Conservation (phyloP, 106 monocot genomes). For the Phalaenopsis equestris region DNA sequence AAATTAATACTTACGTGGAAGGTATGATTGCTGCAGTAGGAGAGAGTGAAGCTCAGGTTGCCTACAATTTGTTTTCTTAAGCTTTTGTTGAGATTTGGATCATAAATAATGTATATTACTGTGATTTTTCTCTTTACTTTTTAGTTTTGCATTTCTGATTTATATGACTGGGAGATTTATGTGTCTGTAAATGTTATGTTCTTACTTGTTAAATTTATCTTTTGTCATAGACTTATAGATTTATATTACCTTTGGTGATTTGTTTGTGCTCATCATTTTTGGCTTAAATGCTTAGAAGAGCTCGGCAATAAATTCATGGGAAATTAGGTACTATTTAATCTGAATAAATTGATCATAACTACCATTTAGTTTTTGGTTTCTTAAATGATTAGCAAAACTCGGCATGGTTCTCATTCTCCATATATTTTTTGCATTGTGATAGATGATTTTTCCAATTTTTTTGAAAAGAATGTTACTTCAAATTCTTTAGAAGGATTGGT, state of each 20-base stretch:
- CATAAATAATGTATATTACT: not conserved
- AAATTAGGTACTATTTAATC: too few relatives aligned
- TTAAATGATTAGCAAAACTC: too few relatives aligned
- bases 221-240: too few relatives aligned
- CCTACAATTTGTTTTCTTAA: not conserved
- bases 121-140: not conserved
- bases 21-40: not conserved
- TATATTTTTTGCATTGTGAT: too few relatives aligned
- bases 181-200: not conserved
- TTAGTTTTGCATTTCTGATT: not conserved
- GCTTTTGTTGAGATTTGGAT: not conserved
- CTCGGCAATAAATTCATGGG: too few relatives aligned
- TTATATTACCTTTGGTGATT: not conserved
- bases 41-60: not conserved
- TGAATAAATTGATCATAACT: too few relatives aligned
- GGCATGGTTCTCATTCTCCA: too few relatives aligned
- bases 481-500: too few relatives aligned
- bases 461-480: too few relatives aligned
- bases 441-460: too few relatives aligned
- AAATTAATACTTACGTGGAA: not conserved
- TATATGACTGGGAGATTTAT: not conserved
- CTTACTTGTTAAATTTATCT: not conserved
- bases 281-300: too few relatives aligned
- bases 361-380: too few relatives aligned
- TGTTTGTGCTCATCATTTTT: not conserved